Base-by-base conservation (phyloP, 2,329 filamentous ascomycete species). In the Botrytis byssoidea region DNA sequence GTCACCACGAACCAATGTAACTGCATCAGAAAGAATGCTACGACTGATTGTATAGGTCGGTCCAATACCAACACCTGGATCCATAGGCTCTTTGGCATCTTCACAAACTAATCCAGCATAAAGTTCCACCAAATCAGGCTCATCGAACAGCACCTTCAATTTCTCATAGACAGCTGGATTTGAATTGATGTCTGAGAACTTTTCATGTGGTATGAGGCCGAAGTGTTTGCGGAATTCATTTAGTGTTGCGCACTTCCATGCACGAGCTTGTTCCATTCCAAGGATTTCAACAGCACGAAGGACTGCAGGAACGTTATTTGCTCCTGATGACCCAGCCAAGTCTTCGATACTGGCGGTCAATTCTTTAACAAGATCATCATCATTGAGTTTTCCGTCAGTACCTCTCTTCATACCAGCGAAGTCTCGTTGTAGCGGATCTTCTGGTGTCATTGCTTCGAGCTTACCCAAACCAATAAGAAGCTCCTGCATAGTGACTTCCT, bases 221-320 rank as follows among this genome's bases (percentile, higher is more conserved):
- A 96, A 96, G 83, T 94, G 92, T 80, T 92, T 91, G 67, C 93
- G 88, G 85, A 96, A 96, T 83, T 96, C 93, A 79, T 96, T 96
- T 75, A 97, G 84, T 0, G 74, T 76, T 0, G 91, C 91, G 12
- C 93, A 83, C 74, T 93, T 90, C 93, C 93, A 96, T 74, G 87
- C 87, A 63, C 93, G 87, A 4, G 91, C 89, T 75, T 94, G 92
- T 70, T 93, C 84, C 74, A 96, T 95, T 48, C 93, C 93, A 18
- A 96, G 85, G 46, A 95, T 91, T 81, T 95, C 93, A 25, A 96
- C 88, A 0, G 90, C 88, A 76, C 90, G 89, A 85, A 96, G 88
- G 32, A 91, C 87, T n/a, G 88, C 85, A 0, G 93, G 93, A 0
- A 95, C 90, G 74, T 94, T 92, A 10, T 89, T 88, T 1, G 88